Evolutionary conservation across 345 rosid species (phyloP).

Genomic region (Citrus sinensis): DVS_A1.0 CM039161.1:3734001-3734500

Average conservation of each 20-base stretch:
- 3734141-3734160: conserved; percentile 44
- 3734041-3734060: conserved; percentile 46
- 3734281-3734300: not conserved
- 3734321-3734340: conserved; percentile 26
- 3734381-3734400: conserved; percentile 21
- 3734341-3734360: conserved; percentile 30
- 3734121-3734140: not conserved
- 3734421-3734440: not conserved
- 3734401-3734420: not conserved
- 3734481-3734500: not conserved
- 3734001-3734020: conserved; percentile 34
- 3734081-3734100: conserved; percentile 18
- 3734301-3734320: conserved; percentile 30
- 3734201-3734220: not conserved
- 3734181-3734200: not conserved
- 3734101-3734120: not conserved
- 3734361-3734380: conserved; percentile 35
- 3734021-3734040: conserved; percentile 41
- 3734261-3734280: too few species aligned
- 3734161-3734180: not conserved
- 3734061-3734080: conserved; percentile 44
- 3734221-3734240: not conserved
- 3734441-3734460: not conserved
- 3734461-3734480: not conserved
- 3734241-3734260: not conserved